These are phyloP conservation scores for Colletotrichum tanaceti DNA, from an alignment of 2,329 filamentous ascomycete genomes.

Conservation along the genomic window DNA sequence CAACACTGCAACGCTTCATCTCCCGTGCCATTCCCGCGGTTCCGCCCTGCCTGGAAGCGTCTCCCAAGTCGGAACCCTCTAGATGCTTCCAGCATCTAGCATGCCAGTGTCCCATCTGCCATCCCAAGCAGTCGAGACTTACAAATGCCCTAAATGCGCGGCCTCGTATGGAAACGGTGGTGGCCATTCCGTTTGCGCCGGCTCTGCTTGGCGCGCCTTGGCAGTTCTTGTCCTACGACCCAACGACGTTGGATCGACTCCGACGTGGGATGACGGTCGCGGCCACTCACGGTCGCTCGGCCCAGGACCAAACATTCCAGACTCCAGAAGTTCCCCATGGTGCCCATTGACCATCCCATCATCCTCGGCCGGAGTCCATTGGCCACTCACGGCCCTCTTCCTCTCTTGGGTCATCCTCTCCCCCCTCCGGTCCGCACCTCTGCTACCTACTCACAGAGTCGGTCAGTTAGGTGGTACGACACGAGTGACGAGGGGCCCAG, in stretches of 20 bases:
- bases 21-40: conserved; percentile 14
- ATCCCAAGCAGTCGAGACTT: neutral
- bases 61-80: neutral
- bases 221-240: conserved; percentile 37
- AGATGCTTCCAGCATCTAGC: neutral
- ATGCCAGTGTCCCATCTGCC: neutral
- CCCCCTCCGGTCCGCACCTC: neutral
- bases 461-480: too few relatives aligned
- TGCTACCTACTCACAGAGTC: neutral
- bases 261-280: conserved; percentile 33
- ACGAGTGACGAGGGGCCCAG: neutral
- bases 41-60: neutral
- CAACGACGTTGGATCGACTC: conserved; percentile 32
- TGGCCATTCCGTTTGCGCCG: conserved; percentile 35
- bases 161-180: conserved; percentile 32
- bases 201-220: conserved; percentile 37
- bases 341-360: conserved; percentile 18
- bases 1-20: conserved; percentile 8
- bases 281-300: neutral
- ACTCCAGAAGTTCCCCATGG: conserved; percentile 18
- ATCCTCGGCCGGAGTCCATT: conserved; percentile 21
- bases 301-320: conserved; percentile 20
- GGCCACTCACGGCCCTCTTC: conserved; percentile 13
- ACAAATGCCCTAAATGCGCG: conserved; percentile 3
- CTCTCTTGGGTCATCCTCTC: neutral